Evolutionary conservation across 768 basidiomycete species (phyloP), one percentile per base, ranked within the genome.

Genomic region (Suillus subalutaceus): DNA sequence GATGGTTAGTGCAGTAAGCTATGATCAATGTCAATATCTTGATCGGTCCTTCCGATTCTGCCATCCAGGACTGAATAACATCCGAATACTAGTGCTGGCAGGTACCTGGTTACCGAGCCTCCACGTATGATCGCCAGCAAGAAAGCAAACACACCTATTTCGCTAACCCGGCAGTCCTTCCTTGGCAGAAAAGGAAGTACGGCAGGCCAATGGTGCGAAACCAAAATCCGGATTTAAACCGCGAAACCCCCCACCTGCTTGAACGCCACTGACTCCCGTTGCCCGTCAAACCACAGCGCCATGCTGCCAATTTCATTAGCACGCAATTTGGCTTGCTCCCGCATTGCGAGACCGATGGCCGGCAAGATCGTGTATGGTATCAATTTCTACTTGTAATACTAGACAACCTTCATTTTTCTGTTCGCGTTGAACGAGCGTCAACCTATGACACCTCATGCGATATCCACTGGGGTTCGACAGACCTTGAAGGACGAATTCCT

Each of bases 211-310:
- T 79, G 20, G 80, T 84, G 68, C 85, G 83, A 62, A 81, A 73
- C 88, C 92, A 94, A 16, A 89, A 89, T 0, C 92, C 91, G 44
- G 76, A 76, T 13, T 92, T 91, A 62, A 88, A 84, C 73, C 92
- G 92, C 66, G 81, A 77, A 69, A 85, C 84, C 1, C 85, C 85
- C 84, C 1, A 85, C 35, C 6, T 1, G 89, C 90, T 35, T 85
- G 89, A 63, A 94, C 74, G 0, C 92, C 92, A 69, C 92, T 93
- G 20, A 92, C 84, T 38, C 91, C 91, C 12, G 84, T 85, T 10
- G 81, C 81, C 92, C 92, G 71, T 94, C 92, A 72, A 92, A 93
- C 91, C 93, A 94, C 41, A 94, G 73, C 2, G 92, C 80, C 74
- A 84, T 83, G 66, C 84, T 87, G 10, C 84, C 86, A 8, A 88